Conservation (phyloP, 495 filamentous ascomycete genomes). For the Talaromyces adpressus region DNA sequence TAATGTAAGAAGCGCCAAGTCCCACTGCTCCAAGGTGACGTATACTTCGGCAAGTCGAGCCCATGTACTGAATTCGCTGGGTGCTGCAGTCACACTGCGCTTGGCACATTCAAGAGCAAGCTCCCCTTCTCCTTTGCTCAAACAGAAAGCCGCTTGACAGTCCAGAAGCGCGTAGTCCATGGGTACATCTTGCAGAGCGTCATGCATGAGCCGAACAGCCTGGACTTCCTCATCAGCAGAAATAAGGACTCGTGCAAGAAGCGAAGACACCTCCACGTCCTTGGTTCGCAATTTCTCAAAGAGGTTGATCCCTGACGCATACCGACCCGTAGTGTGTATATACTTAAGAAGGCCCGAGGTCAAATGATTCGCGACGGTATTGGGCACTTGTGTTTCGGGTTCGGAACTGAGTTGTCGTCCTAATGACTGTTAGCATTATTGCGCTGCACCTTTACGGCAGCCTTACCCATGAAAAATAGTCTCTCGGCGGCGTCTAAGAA, state of each 20-base stretch:
- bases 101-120: constrained; percentile 92
- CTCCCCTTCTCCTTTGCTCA: constrained; percentile 74
- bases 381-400: constrained; percentile 94
- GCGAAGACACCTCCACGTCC: constrained; percentile 88
- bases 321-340: constrained; percentile 91
- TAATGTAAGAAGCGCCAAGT: constrained; percentile 84
- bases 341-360: constrained; percentile 90
- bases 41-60: constrained; percentile 90
- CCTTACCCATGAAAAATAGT: constrained; percentile 83
- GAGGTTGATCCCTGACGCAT: constrained; percentile 92
- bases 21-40: constrained; percentile 87
- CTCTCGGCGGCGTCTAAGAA: constrained; percentile 94
- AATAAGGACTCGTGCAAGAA: constrained; percentile 82
- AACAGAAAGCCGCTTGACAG: constrained; percentile 87
- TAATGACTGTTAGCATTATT: constrained; percentile 20
- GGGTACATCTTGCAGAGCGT: constrained; percentile 80
- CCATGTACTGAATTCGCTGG: constrained; percentile 97
- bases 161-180: constrained; percentile 96
- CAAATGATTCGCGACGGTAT: constrained; percentile 93
- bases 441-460: background rate
- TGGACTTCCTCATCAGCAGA: constrained; percentile 95
- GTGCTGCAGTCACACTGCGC: constrained; percentile 85
- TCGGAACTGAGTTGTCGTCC: constrained; percentile 95
- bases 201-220: constrained; percentile 79
- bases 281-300: constrained; percentile 91